Conservation (phyloP, 2,329 filamentous ascomycete species). For the Xylaria sp. region DNA sequence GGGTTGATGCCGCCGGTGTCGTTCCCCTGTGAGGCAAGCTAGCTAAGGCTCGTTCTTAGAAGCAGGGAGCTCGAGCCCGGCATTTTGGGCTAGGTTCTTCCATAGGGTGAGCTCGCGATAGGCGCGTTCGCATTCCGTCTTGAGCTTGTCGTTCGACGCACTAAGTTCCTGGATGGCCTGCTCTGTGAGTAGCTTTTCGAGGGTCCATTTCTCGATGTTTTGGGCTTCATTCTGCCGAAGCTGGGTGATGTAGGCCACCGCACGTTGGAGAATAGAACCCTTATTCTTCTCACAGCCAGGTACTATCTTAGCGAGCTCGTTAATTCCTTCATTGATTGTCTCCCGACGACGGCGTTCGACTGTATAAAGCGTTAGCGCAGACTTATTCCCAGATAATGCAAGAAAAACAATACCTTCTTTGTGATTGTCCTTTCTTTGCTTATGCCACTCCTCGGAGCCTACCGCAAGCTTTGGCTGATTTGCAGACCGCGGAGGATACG, state of each 20-base stretch:
- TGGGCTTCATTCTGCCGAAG: conserved; percentile 90
- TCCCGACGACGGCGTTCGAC: conserved; percentile 94
- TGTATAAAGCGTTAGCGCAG: conserved; percentile 36
- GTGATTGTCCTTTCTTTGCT: conserved; percentile 93
- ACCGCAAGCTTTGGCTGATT: conserved; percentile 69
- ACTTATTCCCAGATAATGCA: neutral
- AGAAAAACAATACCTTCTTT: conserved; percentile 69
- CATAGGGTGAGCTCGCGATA: conserved; percentile 74
- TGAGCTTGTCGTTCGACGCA: conserved; percentile 79
- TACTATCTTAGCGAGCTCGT: conserved; percentile 95
- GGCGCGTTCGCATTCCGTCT: conserved; percentile 70
- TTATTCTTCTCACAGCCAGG: conserved; percentile 99
- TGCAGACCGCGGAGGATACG: conserved; percentile 35
- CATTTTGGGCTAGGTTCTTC: conserved; percentile 63
- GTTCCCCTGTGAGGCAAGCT: neutral
- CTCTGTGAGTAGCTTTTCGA: conserved; percentile 85
- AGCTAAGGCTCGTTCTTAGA: conserved; percentile 35
- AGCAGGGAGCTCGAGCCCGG: conserved; percentile 47
- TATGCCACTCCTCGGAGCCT: conserved; percentile 98
- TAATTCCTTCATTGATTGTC: conserved; percentile 98
- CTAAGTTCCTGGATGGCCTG: conserved; percentile 86
- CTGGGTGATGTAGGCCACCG: conserved; percentile 90
- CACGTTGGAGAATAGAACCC: conserved; percentile 87
- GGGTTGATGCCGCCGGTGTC: neutral
- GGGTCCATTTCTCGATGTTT: conserved; percentile 90